Conservation (phyloP, 192 early-diverging fungal species). For the Dissophora globulifera region DNA sequence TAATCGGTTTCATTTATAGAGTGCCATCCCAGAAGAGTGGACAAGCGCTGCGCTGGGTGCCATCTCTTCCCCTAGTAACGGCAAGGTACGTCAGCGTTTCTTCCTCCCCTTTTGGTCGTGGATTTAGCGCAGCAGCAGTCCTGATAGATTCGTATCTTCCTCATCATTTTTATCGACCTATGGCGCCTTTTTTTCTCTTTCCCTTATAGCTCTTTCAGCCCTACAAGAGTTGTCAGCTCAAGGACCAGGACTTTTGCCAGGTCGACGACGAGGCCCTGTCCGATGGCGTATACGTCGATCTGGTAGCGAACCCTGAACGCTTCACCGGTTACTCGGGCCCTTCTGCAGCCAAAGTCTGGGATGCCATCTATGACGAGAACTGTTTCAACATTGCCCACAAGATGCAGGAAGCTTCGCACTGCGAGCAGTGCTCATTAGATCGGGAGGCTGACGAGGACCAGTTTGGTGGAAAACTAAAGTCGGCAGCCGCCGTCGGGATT, state of each 20-base stretch:
- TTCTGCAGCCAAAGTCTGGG: constrained; percentile 90
- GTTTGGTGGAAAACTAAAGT: constrained; percentile 56
- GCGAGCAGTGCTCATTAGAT: constrained; percentile 57
- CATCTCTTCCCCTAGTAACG: constrained; percentile 73
- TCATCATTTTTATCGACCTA: too few species aligned
- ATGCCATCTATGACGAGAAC: constrained; percentile 94
- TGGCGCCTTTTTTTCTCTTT: too few species aligned
- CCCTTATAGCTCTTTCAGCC: constrained; percentile 63
- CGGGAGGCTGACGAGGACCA: constrained; percentile 46
- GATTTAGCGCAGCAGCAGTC: too few species aligned
- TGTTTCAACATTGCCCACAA: constrained; percentile 82
- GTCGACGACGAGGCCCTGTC: constrained; percentile 81
- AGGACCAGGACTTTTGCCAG: constrained; percentile 87
- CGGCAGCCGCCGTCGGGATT: constrained; percentile 20
- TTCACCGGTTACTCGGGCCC: constrained; percentile 96
- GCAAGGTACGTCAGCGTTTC: constrained; percentile 33
- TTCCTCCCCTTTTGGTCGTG: not conserved
- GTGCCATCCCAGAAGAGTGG: constrained; percentile 60
- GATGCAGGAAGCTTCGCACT: constrained; percentile 60
- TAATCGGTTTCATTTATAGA: constrained; percentile 30
- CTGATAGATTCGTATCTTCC: too few species aligned
- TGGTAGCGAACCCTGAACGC: constrained; percentile 91
- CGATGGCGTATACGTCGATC: constrained; percentile 86
- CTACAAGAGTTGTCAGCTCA: constrained; percentile 67
- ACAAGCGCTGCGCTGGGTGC: constrained; percentile 72